Base-by-base conservation (phyloP, 176 grass and related monocot genomes). In the Elaeis guineensis region DNA sequence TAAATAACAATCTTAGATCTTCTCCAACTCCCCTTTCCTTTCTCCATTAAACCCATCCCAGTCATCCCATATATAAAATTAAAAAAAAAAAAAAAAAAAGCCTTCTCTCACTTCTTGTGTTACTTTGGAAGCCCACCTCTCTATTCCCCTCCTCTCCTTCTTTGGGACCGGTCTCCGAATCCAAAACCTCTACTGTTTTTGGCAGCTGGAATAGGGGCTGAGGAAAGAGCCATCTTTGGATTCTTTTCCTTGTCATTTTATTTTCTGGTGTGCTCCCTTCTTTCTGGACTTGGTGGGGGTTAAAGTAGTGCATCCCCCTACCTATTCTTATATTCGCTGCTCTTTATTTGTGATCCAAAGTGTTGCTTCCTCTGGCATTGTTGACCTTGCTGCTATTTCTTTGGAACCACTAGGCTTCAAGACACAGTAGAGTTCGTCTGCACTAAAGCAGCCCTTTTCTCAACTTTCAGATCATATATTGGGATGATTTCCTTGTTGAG, bases 1-100 rank as follows among this genome's bases (percentile, higher is more conserved):
- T 68, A 39, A 68, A 68, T 44, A 26, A 0, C 52, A 17, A 7
- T 52, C 7, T 68, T 68, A 22, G 26, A 66, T 66, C 49, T 29
- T 30, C 50, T 6, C 17, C 5, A 5, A 11, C 28, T 61, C 17
- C 26, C 15, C 6, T 39, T 15, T 4, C 9, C 54, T 21, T 19
- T 21, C 4, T 21, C 12, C 54, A 21, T 19, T 21, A 56, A 22
- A 11, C 4, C 9, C 21, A 12, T 30, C 28, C 28, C 28, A 6
- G 28, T 6, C 28, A 6, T 30, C 28, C 28, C 5, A 17, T 55
- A 20, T 55, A 19, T 55, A 19, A 20, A 5, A n/a, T n/a, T n/a
- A 21, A 20, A 23, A 23, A 23, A 54, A 5, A 7, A 19, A 6
- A 6, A 54, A 19, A 5, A 18, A 6, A 17, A 54, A 54, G 7